These are phyloP conservation scores for Pyrus communis DNA, from an alignment of 306 rosid genomes.

Conservation along the genomic window DNA sequence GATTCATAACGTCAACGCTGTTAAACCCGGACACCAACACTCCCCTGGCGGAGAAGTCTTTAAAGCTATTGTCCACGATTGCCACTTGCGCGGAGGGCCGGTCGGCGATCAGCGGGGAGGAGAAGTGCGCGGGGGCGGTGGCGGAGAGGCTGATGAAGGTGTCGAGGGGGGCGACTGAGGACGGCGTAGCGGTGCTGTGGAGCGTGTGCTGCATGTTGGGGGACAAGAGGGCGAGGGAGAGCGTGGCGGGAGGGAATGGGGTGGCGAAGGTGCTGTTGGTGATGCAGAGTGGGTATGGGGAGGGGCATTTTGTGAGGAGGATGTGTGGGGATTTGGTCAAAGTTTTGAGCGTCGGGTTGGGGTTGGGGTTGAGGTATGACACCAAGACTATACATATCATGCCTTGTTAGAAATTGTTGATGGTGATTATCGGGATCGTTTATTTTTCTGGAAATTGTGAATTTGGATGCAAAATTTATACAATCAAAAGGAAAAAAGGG, in stretches of 20 bases:
- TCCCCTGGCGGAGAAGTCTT: constrained; percentile 15
- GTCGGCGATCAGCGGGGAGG: constrained; percentile 25
- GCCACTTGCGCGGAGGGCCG: constrained; percentile 48
- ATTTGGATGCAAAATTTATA: constrained; percentile 1
- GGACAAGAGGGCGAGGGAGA: constrained; percentile 33
- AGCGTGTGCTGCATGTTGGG: constrained; percentile 36
- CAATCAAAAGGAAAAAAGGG: background rate
- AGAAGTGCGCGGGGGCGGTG: constrained; percentile 21
- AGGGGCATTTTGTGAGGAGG: constrained; percentile 36
- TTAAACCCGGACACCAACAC: background rate
- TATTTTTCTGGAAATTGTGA: background rate
- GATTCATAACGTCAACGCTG: constrained; percentile 12
- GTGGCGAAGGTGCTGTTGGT: constrained; percentile 36
- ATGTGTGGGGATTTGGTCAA: constrained; percentile 46
- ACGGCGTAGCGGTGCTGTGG: constrained; percentile 47
- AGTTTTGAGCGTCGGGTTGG: constrained; percentile 28
- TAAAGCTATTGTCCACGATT: constrained; percentile 24
- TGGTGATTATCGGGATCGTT: background rate
- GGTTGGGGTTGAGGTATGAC: constrained; percentile 27
- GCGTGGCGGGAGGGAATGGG: constrained; percentile 38
- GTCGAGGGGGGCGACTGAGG: constrained; percentile 33
- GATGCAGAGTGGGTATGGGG: constrained; percentile 44
- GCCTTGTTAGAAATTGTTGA: constrained; percentile 17
- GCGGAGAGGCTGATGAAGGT: constrained; percentile 37
- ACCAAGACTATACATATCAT: constrained; percentile 41